Conservation (phyloP, 148 eudicot genomes). For the Nepenthes gracilis region DNA sequence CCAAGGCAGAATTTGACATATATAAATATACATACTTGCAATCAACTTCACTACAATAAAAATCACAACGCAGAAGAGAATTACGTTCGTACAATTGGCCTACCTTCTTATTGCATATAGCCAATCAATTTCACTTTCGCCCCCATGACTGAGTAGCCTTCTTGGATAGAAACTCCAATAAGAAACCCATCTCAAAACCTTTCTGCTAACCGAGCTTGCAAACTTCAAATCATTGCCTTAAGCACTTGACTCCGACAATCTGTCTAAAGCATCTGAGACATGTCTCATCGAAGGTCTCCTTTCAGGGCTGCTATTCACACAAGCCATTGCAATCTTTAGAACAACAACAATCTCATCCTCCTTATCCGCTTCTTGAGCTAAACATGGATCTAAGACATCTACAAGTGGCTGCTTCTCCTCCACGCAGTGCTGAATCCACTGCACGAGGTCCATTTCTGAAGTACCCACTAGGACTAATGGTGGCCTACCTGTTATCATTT, state of each 20-base stretch:
- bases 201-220: too few species aligned
- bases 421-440: conserved; percentile 84
- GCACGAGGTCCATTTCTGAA: conserved; percentile 69
- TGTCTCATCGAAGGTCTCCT: conserved; percentile 79
- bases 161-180: too few species aligned
- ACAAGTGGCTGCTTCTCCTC: conserved; percentile 75
- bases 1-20: too few species aligned
- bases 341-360: conserved; percentile 85
- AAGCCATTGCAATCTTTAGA: conserved; percentile 83
- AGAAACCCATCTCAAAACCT: too few species aligned
- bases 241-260: conserved; percentile 29
- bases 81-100: too few species aligned
- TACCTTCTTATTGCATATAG: too few species aligned
- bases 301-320: conserved; percentile 59
- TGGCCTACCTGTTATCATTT: conserved; percentile 57
- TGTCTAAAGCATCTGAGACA: conserved; percentile 55
- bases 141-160: too few species aligned
- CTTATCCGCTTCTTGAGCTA: conserved; percentile 54
- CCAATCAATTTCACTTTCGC: too few species aligned
- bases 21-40: too few species aligned
- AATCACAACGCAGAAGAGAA: too few species aligned
- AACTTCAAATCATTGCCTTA: not conserved
- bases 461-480: conserved; percentile 58
- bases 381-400: conserved; percentile 64
- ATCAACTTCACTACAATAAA: too few species aligned